A percentile compares a stretch with the other conserved stretches of the same genome.
Conservation (phyloP, 768 basidiomycete species). For the Lactarius akahatsu region DNA sequence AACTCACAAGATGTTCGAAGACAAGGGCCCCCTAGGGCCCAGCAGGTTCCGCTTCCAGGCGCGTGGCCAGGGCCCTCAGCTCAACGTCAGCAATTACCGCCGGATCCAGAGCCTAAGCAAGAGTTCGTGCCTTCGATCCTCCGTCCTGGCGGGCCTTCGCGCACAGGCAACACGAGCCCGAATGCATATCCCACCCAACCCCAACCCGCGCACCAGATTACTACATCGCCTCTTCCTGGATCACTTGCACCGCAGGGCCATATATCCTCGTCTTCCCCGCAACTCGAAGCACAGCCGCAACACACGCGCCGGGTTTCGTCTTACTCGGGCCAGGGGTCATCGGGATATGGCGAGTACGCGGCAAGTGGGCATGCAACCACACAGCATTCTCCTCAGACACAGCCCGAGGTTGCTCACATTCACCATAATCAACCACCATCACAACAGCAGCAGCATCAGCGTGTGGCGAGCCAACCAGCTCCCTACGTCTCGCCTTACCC, state of each 20-base stretch:
- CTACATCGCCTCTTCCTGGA: background rate
- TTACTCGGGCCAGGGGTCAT: background rate
- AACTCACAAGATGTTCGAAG: conserved; percentile 7
- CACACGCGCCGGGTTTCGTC: background rate
- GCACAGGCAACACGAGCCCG: background rate
- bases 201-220: background rate
- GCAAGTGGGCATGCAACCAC: conserved; percentile 5
- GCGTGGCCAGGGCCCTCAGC: conserved; percentile 11
- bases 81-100: conserved; percentile 12
- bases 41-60: conserved; percentile 21
- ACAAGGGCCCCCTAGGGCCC: conserved; percentile 7
- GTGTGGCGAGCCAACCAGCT: background rate
- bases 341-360: background rate
- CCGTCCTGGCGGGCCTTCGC: conserved; percentile 20
- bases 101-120: conserved; percentile 12
- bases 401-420: conserved; percentile 8
- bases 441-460: conserved; percentile 5
- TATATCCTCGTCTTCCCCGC: background rate
- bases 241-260: conserved; percentile 6
- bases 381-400: conserved; percentile 20
- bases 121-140: conserved; percentile 19
- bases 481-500: conserved; percentile 5
- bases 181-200: background rate
- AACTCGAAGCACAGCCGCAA: background rate
- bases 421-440: conserved; percentile 3